Conservation (phyloP, 495 filamentous ascomycete genomes). For the Trichoderma reesei region DNA sequence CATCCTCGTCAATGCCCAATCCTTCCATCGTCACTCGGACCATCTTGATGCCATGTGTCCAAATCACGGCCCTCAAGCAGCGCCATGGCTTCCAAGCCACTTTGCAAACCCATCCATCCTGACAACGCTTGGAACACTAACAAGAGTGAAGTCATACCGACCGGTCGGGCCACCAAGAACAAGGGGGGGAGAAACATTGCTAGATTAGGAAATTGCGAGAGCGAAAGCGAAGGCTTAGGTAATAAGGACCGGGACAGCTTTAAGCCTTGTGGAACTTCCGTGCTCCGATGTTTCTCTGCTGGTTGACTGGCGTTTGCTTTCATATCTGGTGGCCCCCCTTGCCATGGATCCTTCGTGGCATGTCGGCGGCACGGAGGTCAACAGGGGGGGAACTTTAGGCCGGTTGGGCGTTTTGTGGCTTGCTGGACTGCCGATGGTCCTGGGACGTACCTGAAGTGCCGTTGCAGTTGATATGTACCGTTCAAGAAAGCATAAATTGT, state of each 20-base stretch:
- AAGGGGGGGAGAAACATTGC: neutral
- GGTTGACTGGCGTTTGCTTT: neutral
- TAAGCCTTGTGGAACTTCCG: neutral
- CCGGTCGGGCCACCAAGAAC: neutral
- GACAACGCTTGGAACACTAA: too few relatives aligned
- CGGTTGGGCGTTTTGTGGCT: constrained; percentile 4
- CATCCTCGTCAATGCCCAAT: neutral
- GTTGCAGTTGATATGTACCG: neutral
- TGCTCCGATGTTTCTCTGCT: neutral
- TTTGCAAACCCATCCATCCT: too few relatives aligned
- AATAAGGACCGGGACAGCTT: neutral
- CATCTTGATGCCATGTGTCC: neutral
- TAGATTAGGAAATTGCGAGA: neutral
- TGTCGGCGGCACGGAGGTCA: neutral
- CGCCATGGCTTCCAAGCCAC: neutral
- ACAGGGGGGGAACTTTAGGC: neutral
- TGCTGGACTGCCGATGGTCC: too few relatives aligned
- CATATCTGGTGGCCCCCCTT: neutral
- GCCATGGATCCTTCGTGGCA: neutral
- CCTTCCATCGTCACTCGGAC: neutral
- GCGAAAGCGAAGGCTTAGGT: neutral
- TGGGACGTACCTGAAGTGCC: neutral
- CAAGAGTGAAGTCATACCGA: neutral
- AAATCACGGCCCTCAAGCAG: neutral
- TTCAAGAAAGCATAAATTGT: too few relatives aligned